Evolutionary conservation across 345 rosid genomes (phyloP).

Genomic region (Gossypium raimondii): DNA sequence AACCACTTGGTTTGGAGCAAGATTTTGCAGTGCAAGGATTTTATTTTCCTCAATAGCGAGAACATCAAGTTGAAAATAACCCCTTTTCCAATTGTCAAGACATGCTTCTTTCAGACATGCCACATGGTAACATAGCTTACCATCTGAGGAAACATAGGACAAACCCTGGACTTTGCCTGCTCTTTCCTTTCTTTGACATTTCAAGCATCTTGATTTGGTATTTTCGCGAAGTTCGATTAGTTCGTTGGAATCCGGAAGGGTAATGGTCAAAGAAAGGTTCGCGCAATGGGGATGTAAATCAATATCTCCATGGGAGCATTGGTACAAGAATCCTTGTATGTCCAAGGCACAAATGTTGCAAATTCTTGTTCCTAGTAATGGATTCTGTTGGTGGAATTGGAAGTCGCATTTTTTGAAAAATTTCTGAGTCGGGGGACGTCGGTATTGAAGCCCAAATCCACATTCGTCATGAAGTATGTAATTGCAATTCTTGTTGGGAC

Average conservation of each 20-base stretch:
- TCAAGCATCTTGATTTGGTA: not conserved
- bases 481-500: no score
- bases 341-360: no score
- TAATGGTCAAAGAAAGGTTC: not conserved
- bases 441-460: no score
- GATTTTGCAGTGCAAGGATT: not conserved
- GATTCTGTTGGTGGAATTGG: no score
- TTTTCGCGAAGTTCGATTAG: not conserved
- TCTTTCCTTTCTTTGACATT: not conserved
- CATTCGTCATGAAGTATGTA: not conserved
- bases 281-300: slow-evolving; percentile 12
- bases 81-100: not conserved
- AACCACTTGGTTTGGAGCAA: not conserved
- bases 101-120: not conserved
- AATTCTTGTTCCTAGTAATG: no score
- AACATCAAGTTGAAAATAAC: not conserved
- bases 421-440: not conserved
- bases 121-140: not conserved
- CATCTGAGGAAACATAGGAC: slow-evolving; percentile 1
- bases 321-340: no score
- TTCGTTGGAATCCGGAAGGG: not conserved
- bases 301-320: no score
- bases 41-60: not conserved
- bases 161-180: not conserved
- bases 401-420: no score